These are phyloP conservation scores for Danielozyma ontarioensis DNA, from an alignment of 805 yeast species.

Conservation along the genomic window DNA sequence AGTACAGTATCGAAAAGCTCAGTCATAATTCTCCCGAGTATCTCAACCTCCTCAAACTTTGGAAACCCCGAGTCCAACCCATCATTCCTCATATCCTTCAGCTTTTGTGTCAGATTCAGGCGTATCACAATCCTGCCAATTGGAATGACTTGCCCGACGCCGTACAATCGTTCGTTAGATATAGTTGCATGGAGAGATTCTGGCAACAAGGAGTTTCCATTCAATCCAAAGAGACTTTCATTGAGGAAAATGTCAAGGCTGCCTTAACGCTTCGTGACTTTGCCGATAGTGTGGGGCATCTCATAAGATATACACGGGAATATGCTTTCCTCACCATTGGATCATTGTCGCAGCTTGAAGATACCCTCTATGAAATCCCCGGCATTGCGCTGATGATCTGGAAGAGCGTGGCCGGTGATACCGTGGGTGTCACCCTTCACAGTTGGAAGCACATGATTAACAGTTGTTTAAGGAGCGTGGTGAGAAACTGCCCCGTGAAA, in stretches of 20 bases:
- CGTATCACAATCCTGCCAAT: constrained; percentile 89
- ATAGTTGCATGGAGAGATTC: constrained; percentile 86
- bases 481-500: constrained; percentile 80
- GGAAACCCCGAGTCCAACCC: constrained; percentile 93
- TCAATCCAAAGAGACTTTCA: constrained; percentile 88
- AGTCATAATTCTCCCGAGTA: constrained; percentile 75
- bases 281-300: constrained; percentile 97
- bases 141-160: constrained; percentile 86
- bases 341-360: constrained; percentile 85
- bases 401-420: constrained; percentile 82
- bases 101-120: constrained; percentile 82
- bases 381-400: constrained; percentile 70
- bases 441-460: constrained; percentile 97
- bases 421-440: constrained; percentile 85
- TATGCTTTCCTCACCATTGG: constrained; percentile 89
- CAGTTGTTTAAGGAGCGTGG: constrained; percentile 77
- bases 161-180: constrained; percentile 87
- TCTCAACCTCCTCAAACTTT: constrained; percentile 60
- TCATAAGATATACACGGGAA: constrained; percentile 91
- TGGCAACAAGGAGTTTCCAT: constrained; percentile 99
- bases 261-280: constrained; percentile 91
- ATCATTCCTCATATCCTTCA: constrained; percentile 88
- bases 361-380: constrained; percentile 81
- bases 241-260: constrained; percentile 91
- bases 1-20: constrained; percentile 89